These are phyloP conservation scores for Davidsoniella eucalypti DNA, from an alignment of 2,329 filamentous ascomycete genomes.

Conservation along the genomic window DNA sequence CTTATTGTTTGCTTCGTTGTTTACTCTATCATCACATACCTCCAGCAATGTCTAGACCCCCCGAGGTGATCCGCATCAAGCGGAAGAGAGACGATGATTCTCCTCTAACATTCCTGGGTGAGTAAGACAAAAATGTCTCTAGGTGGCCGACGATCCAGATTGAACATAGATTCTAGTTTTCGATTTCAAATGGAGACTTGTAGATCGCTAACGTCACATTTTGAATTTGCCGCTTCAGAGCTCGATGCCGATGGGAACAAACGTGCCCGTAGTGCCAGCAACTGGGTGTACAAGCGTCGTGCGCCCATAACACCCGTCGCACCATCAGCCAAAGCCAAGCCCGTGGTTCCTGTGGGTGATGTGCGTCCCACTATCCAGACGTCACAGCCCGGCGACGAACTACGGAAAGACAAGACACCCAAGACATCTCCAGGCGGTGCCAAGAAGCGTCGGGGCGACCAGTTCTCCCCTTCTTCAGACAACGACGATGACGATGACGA, in stretches of 20 bases:
- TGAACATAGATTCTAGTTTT: neutral
- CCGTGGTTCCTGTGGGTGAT: constrained; percentile 12
- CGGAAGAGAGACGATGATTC: constrained; percentile 39
- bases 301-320: constrained; percentile 19
- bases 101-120: constrained; percentile 40
- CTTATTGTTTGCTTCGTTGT: no score
- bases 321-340: constrained; percentile 8
- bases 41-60: constrained; percentile 36
- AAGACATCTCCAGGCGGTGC: neutral
- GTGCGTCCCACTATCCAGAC: constrained; percentile 31
- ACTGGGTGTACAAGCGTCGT: constrained; percentile 41
- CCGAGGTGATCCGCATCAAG: constrained; percentile 43
- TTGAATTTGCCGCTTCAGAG: constrained; percentile 21
- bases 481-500: no score
- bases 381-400: constrained; percentile 25
- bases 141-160: neutral
- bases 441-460: constrained; percentile 15
- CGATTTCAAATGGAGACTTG: no score
- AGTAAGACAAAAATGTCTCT: neutral
- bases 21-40: neutral
- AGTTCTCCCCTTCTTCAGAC: constrained; percentile 18
- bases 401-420: constrained; percentile 3
- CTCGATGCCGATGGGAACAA: constrained; percentile 35
- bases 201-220: neutral
- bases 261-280: constrained; percentile 32